phyloP scores from a whole-genome alignment of 139 green algal species.

The Volvox africanus region DNA sequence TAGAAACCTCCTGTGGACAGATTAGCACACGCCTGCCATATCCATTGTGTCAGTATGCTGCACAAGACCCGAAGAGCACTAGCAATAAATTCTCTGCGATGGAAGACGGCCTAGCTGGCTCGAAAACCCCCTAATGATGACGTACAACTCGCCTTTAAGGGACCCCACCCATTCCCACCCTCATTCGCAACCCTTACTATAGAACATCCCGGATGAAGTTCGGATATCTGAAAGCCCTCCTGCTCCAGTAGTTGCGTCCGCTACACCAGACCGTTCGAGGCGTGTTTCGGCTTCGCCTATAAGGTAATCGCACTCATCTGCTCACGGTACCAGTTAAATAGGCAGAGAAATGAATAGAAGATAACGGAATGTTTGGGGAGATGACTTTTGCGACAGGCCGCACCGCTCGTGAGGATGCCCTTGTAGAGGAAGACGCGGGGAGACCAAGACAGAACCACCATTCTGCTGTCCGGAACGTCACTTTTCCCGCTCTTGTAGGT shows the following conservation, averaged over 20 bases:
- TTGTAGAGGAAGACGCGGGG: conserved; percentile 44
- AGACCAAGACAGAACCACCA: conserved; percentile 34
- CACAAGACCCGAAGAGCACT: no score
- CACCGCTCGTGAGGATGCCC: conserved; percentile 29
- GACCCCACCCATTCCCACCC: not conserved
- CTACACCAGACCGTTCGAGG: conserved; percentile 25
- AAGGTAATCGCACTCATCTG: conserved; percentile 38
- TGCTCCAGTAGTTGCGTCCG: conserved; percentile 11
- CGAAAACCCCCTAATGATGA: no score
- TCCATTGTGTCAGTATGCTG: no score
- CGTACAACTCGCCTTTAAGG: no score
- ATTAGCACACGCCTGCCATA: no score
- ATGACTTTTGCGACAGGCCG: no score
- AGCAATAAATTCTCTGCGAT: no score
- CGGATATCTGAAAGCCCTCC: conserved; percentile 34
- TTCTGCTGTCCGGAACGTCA: not conserved
- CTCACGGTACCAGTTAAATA: not conserved
- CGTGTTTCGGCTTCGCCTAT: not conserved
- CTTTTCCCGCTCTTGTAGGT: not conserved
- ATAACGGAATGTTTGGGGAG: no score
- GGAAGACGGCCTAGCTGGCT: no score
- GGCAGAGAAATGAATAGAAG: no score
- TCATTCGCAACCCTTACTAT: not conserved
- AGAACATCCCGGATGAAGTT: conserved; percentile 65
- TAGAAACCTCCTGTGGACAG: no score